phyloP scores from a whole-genome alignment of 2,329 filamentous ascomycete species.

The Neonectria neomacrospora region DNA sequence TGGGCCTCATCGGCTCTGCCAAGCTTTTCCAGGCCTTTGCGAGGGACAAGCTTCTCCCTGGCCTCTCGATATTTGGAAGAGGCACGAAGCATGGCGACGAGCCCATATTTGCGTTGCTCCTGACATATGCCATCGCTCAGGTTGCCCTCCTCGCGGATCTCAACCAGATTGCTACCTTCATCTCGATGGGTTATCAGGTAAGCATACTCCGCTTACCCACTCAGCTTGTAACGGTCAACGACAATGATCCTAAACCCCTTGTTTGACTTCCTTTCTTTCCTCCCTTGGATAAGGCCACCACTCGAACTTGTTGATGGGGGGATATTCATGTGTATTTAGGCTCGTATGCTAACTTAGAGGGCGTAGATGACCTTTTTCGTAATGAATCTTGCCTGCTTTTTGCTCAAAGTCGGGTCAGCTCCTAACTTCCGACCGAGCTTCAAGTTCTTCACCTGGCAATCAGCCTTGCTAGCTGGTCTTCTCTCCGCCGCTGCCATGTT shows the following conservation, averaged over 20 bases:
- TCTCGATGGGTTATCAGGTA: constrained; percentile 88
- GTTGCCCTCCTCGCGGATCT: constrained; percentile 84
- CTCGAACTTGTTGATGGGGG: not conserved
- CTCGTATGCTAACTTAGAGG: constrained; percentile 62
- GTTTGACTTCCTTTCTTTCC: not conserved
- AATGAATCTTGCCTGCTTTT: constrained; percentile 87
- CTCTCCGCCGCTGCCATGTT: constrained; percentile 86
- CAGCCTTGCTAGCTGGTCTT: constrained; percentile 79
- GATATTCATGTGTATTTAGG: not conserved
- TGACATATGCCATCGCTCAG: constrained; percentile 81
- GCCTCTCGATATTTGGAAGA: constrained; percentile 77
- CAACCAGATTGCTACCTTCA: constrained; percentile 88
- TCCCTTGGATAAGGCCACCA: not conserved
- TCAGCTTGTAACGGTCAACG: not conserved
- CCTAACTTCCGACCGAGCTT: constrained; percentile 91
- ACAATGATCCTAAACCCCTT: not conserved
- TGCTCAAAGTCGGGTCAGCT: constrained; percentile 86
- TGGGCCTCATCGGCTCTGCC: constrained; percentile 87
- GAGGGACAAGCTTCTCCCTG: constrained; percentile 81
- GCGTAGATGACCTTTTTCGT: constrained; percentile 89
- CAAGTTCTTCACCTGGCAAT: constrained; percentile 89
- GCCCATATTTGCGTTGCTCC: constrained; percentile 78
- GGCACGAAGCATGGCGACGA: constrained; percentile 79
- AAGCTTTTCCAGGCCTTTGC: constrained; percentile 87
- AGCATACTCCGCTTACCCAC: constrained; percentile 30